phyloP scores from a whole-genome alignment of 768 basidiomycete genomes.

The Suillus bovinus region DNA sequence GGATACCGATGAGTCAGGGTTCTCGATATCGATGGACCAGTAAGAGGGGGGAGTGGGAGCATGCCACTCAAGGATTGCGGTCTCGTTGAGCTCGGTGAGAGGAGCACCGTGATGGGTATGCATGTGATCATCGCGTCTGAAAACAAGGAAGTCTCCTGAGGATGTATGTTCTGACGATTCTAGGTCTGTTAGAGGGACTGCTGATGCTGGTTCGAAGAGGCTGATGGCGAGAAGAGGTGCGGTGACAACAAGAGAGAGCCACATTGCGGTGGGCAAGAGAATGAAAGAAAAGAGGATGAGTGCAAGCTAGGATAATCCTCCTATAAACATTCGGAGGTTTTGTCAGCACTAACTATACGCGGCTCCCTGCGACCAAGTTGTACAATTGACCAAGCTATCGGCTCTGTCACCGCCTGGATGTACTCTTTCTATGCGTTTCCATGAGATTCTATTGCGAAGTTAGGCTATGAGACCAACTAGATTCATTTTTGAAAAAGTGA shows the following conservation, averaged over 20 bases:
- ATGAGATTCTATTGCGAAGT: neutral
- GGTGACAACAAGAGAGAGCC: neutral
- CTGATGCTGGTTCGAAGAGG: slow-evolving; percentile 2
- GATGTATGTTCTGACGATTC: neutral
- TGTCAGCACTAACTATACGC: no score
- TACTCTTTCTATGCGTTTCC: neutral
- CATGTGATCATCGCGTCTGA: slow-evolving; percentile 37
- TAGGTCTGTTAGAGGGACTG: neutral
- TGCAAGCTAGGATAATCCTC: no score
- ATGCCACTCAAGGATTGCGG: slow-evolving; percentile 65
- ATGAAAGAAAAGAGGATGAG: neutral
- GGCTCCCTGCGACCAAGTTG: no score
- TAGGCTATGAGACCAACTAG: no score
- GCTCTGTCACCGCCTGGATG: no score
- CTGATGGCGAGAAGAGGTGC: slow-evolving; percentile 8
- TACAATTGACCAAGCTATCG: no score
- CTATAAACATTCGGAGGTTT: no score
- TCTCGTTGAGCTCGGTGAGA: slow-evolving; percentile 71
- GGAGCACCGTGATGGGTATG: slow-evolving; percentile 53
- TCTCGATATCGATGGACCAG: slow-evolving; percentile 76
- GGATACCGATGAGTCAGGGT: slow-evolving; percentile 39
- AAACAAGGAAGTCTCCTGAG: neutral
- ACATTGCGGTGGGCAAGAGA: slow-evolving; percentile 14
- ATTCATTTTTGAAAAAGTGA: neutral
- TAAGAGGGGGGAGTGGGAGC: slow-evolving; percentile 77